These are phyloP conservation scores for Pseudocercospora musae DNA, from an alignment of 2,329 filamentous ascomycete species.

Conservation along the genomic window DNA sequence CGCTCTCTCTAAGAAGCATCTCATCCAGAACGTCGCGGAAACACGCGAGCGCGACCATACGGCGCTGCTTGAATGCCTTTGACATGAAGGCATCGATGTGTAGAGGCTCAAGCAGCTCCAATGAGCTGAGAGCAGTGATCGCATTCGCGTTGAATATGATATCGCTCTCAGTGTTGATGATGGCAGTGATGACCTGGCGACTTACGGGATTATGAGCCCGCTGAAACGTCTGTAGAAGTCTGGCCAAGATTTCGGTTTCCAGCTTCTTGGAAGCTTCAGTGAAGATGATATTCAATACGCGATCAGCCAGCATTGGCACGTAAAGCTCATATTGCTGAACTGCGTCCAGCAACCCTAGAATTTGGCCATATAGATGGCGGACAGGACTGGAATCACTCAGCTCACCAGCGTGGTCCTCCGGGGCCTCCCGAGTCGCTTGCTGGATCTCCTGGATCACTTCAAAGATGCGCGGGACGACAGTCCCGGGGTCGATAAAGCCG, in stretches of 20 bases:
- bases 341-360: constrained; percentile 52
- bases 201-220: constrained; percentile 57
- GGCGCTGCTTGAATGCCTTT: constrained; percentile 67
- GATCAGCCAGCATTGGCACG: constrained; percentile 5
- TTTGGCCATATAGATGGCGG: constrained; percentile 57
- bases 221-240: constrained; percentile 60
- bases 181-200: constrained; percentile 51
- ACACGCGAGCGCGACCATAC: constrained; percentile 71
- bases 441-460: constrained; percentile 56
- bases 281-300: constrained; percentile 46
- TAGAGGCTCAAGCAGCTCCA: constrained; percentile 59
- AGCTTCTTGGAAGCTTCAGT: constrained; percentile 53
- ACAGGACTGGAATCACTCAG: constrained; percentile 54
- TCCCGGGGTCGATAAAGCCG: constrained; percentile 57
- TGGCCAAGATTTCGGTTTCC: constrained; percentile 62
- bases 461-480: constrained; percentile 52
- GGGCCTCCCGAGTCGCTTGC: constrained; percentile 53
- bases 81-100: constrained; percentile 63
- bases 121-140: constrained; percentile 58
- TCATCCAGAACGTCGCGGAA: constrained; percentile 77
- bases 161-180: constrained; percentile 54
- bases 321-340: constrained; percentile 52
- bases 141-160: constrained; percentile 62
- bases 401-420: constrained; percentile 58
- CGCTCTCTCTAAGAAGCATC: constrained; percentile 72